These are phyloP conservation scores for Hypoxylon sp. DNA, from an alignment of 2,329 filamentous ascomycete species.

Conservation along the genomic window DNA sequence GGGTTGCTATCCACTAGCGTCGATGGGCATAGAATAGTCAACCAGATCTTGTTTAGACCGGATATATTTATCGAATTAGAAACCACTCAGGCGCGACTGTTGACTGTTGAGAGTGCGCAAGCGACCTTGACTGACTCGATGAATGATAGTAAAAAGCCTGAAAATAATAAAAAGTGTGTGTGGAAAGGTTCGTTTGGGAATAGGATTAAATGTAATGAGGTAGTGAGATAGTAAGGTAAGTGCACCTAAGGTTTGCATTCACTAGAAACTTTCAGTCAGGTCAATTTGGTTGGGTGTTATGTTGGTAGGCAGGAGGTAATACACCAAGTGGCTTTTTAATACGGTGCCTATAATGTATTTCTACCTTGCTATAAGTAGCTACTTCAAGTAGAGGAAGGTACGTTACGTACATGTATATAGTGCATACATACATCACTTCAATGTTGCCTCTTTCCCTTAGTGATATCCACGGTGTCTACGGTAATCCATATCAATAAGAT, in stretches of 20 bases:
- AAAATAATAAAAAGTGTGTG: slow-evolving; percentile 9
- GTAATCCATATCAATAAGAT: too few species aligned
- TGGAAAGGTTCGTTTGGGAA: slow-evolving; percentile 13
- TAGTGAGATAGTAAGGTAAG: slow-evolving; percentile 7
- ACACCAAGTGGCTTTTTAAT: slow-evolving; percentile 11
- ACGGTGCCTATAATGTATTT: slow-evolving; percentile 29
- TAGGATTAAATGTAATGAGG: background rate
- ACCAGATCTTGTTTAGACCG: slow-evolving; percentile 28
- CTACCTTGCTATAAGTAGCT: slow-evolving; percentile 35
- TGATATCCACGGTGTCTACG: too few species aligned
- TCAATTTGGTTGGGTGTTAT: slow-evolving; percentile 5
- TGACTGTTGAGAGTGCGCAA: slow-evolving; percentile 27
- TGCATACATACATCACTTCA: slow-evolving; percentile 10
- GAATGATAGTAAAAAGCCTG: slow-evolving; percentile 6
- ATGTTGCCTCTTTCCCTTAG: too few species aligned
- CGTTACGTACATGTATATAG: slow-evolving; percentile 5
- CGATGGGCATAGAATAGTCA: slow-evolving; percentile 28
- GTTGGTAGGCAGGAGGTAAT: slow-evolving; percentile 15
- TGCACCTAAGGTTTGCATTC: slow-evolving; percentile 20
- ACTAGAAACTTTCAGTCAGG: slow-evolving; percentile 25
- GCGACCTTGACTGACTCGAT: slow-evolving; percentile 34
- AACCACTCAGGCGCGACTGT: slow-evolving; percentile 16
- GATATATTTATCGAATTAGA: slow-evolving; percentile 12
- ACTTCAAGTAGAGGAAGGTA: background rate
- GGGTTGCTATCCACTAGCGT: slow-evolving; percentile 15